Percentiles rank a stretch among this genome's conserved stretches.
Conservation (phyloP, 306 rosid species). For the Canavalia gladiata region DNA sequence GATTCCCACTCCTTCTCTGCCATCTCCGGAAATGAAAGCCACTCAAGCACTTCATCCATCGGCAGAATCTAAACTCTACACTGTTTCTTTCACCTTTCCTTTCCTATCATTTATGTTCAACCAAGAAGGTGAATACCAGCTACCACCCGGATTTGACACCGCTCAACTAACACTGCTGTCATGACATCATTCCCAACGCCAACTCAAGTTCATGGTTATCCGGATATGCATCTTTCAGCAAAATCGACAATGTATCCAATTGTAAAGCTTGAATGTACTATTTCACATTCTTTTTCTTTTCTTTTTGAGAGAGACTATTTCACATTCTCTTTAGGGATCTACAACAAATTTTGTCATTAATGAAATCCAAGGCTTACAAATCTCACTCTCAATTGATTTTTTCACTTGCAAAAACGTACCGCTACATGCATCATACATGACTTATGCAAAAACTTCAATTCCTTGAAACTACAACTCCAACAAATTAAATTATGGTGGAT, state of each 20-base stretch:
- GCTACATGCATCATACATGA: too few relatives aligned
- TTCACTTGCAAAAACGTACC: too few relatives aligned
- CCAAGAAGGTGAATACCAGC: background rate
- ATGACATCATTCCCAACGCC: background rate
- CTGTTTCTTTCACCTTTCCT: background rate
- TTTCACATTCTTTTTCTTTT: constrained; percentile 10
- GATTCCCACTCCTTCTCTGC: constrained; percentile 43
- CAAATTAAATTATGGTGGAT: too few relatives aligned
- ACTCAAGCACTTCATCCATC: constrained; percentile 62
- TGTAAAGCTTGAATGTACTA: constrained; percentile 26
- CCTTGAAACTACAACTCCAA: too few relatives aligned
- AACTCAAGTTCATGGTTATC: constrained; percentile 27
- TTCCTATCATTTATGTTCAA: background rate
- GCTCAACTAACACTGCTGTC: background rate
- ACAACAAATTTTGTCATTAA: constrained; percentile 25
- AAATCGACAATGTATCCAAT: constrained; percentile 1
- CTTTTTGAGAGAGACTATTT: background rate
- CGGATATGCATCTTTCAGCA: constrained; percentile 3
- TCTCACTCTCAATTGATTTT: too few relatives aligned
- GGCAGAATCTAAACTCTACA: constrained; percentile 35
- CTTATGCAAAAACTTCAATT: too few relatives aligned
- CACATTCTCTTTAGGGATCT: constrained; percentile 3
- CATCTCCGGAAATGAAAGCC: constrained; percentile 58
- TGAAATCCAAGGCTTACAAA: constrained; percentile 9
- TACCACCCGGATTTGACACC: too few relatives aligned